These are phyloP conservation scores for Sordaria brevicollis DNA, from an alignment of 495 filamentous ascomycete genomes.

Conservation along the genomic window DNA sequence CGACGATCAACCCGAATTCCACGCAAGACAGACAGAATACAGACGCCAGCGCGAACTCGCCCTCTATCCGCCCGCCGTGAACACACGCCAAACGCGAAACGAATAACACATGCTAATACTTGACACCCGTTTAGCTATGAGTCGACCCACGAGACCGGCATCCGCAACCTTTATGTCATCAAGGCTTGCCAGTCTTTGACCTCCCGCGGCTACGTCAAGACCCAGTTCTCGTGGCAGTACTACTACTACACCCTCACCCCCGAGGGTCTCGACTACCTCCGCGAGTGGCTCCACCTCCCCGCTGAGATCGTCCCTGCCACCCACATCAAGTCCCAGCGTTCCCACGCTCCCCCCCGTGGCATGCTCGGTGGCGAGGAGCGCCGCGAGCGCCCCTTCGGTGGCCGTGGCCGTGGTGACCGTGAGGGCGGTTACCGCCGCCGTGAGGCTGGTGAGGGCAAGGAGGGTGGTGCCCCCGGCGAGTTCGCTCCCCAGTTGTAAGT, in stretches of 20 bases:
- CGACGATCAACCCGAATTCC: conserved; percentile 60
- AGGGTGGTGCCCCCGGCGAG: conserved; percentile 88
- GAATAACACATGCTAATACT: conserved; percentile 15
- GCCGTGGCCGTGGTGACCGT: conserved; percentile 61
- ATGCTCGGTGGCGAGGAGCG: conserved; percentile 92
- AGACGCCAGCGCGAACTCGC: neutral
- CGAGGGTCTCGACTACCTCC: conserved; percentile 99
- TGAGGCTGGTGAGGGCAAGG: conserved; percentile 74
- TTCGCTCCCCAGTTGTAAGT: conserved; percentile 87
- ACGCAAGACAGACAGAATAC: neutral
- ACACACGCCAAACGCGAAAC: neutral
- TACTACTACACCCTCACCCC: conserved; percentile 99
- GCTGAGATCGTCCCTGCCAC: conserved; percentile 98
- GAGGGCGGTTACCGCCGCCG: conserved; percentile 90
- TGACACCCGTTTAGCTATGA: conserved; percentile 20
- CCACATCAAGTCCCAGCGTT: conserved; percentile 99
- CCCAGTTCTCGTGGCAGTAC: conserved; percentile 99
- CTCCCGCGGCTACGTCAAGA: conserved; percentile 97
- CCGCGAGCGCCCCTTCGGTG: conserved; percentile 58
- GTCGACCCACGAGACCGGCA: conserved; percentile 35
- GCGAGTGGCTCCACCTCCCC: conserved; percentile 99
- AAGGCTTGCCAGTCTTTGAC: conserved; percentile 96
- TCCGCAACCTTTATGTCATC: conserved; percentile 98
- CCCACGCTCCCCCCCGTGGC: conserved; percentile 92
- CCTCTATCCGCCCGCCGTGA: neutral